Evolutionary conservation across 2,329 filamentous ascomycete genomes (phyloP).

Genomic region (Penicillium sp.): DNA sequence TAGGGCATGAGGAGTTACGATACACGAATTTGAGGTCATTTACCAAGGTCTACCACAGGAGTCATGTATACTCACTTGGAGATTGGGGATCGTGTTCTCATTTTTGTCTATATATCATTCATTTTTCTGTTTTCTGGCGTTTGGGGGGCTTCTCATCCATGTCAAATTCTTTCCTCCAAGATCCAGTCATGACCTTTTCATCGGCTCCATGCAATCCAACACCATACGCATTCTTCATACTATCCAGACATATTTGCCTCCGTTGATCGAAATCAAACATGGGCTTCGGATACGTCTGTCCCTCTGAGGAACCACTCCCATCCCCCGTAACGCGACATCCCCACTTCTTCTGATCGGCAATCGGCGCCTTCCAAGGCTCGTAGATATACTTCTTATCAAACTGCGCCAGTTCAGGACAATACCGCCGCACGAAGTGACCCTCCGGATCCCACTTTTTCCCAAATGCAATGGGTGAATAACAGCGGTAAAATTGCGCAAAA

Average conservation of each 20-base stretch:
- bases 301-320: slow-evolving; percentile 46
- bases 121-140: slow-evolving; percentile 11
- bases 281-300: slow-evolving; percentile 65
- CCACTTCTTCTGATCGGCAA: slow-evolving; percentile 68
- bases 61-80: neutral
- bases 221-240: slow-evolving; percentile 70
- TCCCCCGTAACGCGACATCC: slow-evolving; percentile 63
- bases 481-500: slow-evolving; percentile 41
- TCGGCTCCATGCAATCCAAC: slow-evolving; percentile 67
- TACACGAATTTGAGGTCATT: slow-evolving; percentile 3
- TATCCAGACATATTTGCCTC: slow-evolving; percentile 62
- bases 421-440: slow-evolving; percentile 61
- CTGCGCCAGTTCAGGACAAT: slow-evolving; percentile 65
- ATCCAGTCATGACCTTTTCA: slow-evolving; percentile 57
- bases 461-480: slow-evolving; percentile 64
- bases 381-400: slow-evolving; percentile 72
- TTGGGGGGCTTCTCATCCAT: slow-evolving; percentile 11
- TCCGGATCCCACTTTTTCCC: slow-evolving; percentile 74
- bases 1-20: slow-evolving; percentile 9
- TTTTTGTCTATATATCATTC: neutral
- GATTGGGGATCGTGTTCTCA: neutral
- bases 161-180: slow-evolving; percentile 12
- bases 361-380: slow-evolving; percentile 74
- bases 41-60: neutral
- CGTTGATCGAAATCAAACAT: slow-evolving; percentile 74